Evolutionary conservation across 2,329 filamentous ascomycete species (phyloP).

Genomic region (Chrysoporthe austroafricana): DNA sequence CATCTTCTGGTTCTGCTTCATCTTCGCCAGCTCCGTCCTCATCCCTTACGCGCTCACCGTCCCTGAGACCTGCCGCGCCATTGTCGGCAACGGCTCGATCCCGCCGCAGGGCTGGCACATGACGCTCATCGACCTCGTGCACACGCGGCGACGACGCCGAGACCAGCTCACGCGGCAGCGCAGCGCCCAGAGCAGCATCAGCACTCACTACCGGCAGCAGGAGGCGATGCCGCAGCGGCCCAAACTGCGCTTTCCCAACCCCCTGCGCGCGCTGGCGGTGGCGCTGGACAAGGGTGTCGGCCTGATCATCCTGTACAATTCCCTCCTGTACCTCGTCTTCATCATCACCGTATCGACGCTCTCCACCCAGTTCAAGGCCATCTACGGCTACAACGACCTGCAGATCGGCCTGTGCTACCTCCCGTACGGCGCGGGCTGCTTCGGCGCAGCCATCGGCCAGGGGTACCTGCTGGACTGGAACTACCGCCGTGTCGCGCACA

Average conservation of each 20-base stretch:
- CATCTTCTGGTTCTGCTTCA: constrained; percentile 71
- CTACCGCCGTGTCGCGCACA: constrained; percentile 68
- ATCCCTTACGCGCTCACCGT: constrained; percentile 59
- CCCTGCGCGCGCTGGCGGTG: constrained; percentile 57
- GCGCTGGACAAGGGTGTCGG: constrained; percentile 62
- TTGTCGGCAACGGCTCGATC: constrained; percentile 67
- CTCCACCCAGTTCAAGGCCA: constrained; percentile 53
- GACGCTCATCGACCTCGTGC: constrained; percentile 56
- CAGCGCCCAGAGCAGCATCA: constrained; percentile 9
- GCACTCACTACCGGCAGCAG: constrained; percentile 2
- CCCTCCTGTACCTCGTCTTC: constrained; percentile 60
- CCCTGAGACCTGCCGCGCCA: constrained; percentile 62
- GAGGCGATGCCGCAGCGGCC: constrained; percentile 10
- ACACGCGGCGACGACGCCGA: constrained; percentile 30
- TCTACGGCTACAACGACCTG: constrained; percentile 56
- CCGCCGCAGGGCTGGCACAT: constrained; percentile 62
- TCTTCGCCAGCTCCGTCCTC: constrained; percentile 55
- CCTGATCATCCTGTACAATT: constrained; percentile 56
- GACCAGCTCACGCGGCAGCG: neutral
- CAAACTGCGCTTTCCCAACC: constrained; percentile 59
- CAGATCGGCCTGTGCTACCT: constrained; percentile 59
- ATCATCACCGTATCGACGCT: constrained; percentile 58
- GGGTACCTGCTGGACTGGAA: constrained; percentile 69
- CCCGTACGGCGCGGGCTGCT: constrained; percentile 57
- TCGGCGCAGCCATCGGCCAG: constrained; percentile 52